A percentile compares a stretch with the other conserved stretches of the same genome.
These are phyloP conservation scores for Mycena sp. DNA, from an alignment of 1,284 basidiomycete species.

Conservation along the genomic window DNA sequence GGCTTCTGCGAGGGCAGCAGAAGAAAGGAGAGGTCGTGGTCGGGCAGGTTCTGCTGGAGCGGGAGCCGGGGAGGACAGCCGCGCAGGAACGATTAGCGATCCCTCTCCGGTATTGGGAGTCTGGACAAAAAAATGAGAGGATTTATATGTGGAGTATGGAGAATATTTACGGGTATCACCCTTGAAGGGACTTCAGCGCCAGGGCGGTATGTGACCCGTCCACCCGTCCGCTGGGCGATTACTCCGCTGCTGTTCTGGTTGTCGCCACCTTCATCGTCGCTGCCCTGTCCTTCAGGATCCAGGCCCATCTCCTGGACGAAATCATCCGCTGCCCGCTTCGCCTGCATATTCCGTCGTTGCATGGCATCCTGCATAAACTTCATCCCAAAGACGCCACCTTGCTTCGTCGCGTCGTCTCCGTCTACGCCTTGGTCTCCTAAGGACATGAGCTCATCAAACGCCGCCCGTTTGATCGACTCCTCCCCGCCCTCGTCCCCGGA, in stretches of 20 bases:
- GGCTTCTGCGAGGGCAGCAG: conserved; percentile 32
- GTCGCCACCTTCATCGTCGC: conserved; percentile 48
- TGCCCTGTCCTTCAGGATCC: conserved; percentile 46
- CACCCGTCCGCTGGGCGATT: conserved; percentile 62
- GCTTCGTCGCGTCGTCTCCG: conserved; percentile 44
- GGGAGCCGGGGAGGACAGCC: conserved; percentile 5
- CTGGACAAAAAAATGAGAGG: background rate
- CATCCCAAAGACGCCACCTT: conserved; percentile 86
- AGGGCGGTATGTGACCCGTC: conserved; percentile 52
- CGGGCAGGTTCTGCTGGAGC: conserved; percentile 23
- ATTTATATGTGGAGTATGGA: too few species aligned
- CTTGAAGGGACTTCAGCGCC: conserved; percentile 12
- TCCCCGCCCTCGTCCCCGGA: conserved; percentile 55
- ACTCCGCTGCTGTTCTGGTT: conserved; percentile 41
- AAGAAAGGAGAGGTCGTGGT: conserved; percentile 17
- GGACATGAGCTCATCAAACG: conserved; percentile 77
- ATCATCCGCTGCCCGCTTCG: conserved; percentile 73
- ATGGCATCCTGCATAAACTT: conserved; percentile 96
- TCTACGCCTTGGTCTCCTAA: conserved; percentile 51
- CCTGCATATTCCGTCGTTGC: conserved; percentile 68
- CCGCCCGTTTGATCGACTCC: conserved; percentile 66
- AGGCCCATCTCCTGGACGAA: conserved; percentile 72
- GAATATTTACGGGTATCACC: background rate
- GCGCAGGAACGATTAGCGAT: background rate
- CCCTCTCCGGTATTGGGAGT: background rate